Evolutionary conservation across 495 filamentous ascomycete species (phyloP), one percentile per base, ranked within the genome.

Genomic region (Saxispiralis lemnorum): DNA sequence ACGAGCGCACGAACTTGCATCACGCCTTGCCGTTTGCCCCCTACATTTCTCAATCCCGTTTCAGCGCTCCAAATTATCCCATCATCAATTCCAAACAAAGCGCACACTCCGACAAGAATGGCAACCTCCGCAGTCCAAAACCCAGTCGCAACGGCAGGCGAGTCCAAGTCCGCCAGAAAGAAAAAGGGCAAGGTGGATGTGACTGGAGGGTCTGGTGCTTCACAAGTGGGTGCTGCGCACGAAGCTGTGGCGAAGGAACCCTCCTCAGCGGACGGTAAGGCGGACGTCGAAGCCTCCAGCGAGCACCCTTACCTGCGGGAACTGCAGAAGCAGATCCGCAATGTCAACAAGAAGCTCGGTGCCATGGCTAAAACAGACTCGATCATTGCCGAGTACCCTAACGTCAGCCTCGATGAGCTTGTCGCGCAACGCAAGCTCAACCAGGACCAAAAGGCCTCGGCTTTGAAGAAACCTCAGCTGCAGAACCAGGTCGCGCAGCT

Each of bases 311-410:
- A 88, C 57, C 66, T 93, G 51, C 83, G 78, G 56, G 87, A 95
- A 53, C 67, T 93, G 15, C 72, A 84, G 49, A 93, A 87, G 84
- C 92, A 60, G 61, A 76, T 93, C 54, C 86, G 87, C 56, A 87
- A 82, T 56, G 61, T 83, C 38, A 72, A 72, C 59, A 95, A 95
- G 69, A 92, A 89, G 64, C 71, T 93, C 51, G 83, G 89, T 65
- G 62, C 82, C 67, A 78, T 78, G 46, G 65, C 75, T 45, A 93
- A 83, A 60, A 78, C 85, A 46, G 84, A 93, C 48, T 51, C 68
- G 36, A 73, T 92, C 44, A 62, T 93, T 55, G 76, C 74, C 32
- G 81, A 85, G 57, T 78, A 93, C 64, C 71, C 74, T 21, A 73
- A 61, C 53, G 77, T 78, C 59, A 71, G 73, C 2, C 75, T 95